Conservation (phyloP, 1,284 basidiomycete species). For the Cutaneotrichosporon daszewskae region DNA sequence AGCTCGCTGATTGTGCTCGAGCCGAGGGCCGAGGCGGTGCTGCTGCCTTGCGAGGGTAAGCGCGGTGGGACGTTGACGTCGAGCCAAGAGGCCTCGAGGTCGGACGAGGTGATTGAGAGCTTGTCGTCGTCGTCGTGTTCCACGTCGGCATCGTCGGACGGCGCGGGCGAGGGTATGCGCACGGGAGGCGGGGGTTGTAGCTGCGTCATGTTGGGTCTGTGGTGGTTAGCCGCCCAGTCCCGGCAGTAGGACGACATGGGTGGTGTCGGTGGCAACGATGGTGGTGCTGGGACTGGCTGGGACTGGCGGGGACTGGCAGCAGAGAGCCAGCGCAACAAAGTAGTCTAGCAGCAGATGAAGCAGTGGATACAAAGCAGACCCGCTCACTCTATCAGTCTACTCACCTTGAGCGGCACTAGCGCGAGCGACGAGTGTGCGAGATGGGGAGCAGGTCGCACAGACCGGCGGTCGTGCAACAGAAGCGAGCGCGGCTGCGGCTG, state of each 20-base stretch:
- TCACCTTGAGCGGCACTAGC: neutral
- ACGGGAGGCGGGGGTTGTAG: neutral
- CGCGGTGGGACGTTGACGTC: constrained; percentile 2
- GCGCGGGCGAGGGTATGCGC: neutral
- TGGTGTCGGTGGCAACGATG: neutral
- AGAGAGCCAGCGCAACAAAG: neutral
- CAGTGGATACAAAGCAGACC: too few relatives aligned
- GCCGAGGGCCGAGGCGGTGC: constrained; percentile 10
- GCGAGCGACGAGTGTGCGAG: neutral
- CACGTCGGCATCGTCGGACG: constrained; percentile 2
- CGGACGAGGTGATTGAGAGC: constrained; percentile 9
- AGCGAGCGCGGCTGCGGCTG: too few relatives aligned
- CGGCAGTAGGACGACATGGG: constrained; percentile 15
- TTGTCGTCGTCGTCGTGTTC: constrained; percentile 10
- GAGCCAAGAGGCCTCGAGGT: constrained; percentile 13
- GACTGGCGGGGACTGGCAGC: neutral
- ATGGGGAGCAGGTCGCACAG: too few relatives aligned
- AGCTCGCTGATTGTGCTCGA: constrained; percentile 11
- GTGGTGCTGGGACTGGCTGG: neutral
- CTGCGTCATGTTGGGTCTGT: neutral
- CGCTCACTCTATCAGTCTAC: too few relatives aligned
- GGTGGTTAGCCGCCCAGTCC: constrained; percentile 9
- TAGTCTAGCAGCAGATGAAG: neutral
- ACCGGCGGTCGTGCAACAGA: too few relatives aligned
- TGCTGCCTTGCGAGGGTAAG: neutral